A percentile compares a stretch with the other conserved stretches of the same genome.
phyloP scores from a whole-genome alignment of 169 alveolate species.

The Plasmodium gonderi region DNA sequence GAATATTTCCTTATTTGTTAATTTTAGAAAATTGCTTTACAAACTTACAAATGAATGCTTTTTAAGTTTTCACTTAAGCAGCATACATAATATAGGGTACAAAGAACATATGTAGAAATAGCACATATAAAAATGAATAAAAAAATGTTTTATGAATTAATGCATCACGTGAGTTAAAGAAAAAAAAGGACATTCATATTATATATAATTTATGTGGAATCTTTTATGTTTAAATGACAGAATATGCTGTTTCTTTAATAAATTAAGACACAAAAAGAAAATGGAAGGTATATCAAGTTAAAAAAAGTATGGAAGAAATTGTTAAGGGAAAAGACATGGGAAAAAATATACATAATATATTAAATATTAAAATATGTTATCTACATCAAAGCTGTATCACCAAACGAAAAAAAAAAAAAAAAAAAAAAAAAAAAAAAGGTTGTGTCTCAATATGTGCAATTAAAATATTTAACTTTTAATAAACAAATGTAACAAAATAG shows the following conservation, averaged over 20 bases:
- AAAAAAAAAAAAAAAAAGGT: not conserved
- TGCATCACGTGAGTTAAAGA: not conserved
- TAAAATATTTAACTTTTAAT: not conserved
- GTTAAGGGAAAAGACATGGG: not conserved
- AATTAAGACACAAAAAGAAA: not conserved
- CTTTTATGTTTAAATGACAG: no score
- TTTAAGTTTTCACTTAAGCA: not conserved
- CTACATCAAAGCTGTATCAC: not conserved
- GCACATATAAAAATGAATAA: not conserved
- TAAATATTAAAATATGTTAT: not conserved
- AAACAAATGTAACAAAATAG: not conserved
- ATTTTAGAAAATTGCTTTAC: not conserved
- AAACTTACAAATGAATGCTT: not conserved
- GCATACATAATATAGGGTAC: not conserved
- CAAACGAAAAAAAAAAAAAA: not conserved
- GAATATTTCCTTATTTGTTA: not conserved
- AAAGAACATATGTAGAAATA: not conserved
- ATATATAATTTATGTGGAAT: not conserved
- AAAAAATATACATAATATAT: not conserved
- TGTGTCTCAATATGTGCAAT: not conserved
- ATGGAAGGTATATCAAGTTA: not conserved
- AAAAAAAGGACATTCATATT: not conserved
- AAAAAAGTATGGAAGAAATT: not conserved
- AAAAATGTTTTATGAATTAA: not conserved
- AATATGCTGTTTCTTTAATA: not conserved